Evolutionary conservation across 495 filamentous ascomycete genomes (phyloP).

Genomic region (Annulohypoxylon nitens): DNA sequence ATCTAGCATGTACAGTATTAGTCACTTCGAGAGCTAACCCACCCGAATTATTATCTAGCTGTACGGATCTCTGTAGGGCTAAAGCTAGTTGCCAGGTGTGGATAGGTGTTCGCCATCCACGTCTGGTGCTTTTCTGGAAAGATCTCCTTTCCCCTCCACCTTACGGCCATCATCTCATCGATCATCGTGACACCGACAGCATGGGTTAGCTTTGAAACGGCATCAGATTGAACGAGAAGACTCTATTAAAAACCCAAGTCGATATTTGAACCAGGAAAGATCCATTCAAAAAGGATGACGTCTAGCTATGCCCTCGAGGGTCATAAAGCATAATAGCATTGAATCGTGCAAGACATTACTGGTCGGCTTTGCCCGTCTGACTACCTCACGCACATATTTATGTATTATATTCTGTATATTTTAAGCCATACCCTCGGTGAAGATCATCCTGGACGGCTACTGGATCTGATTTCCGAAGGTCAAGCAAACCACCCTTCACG

Average conservation of each 20-base stretch:
- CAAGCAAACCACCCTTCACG: constrained; percentile 25
- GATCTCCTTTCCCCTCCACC: constrained; percentile 18
- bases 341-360: constrained; percentile 24
- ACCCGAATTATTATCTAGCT: constrained; percentile 4
- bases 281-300: constrained; percentile 19
- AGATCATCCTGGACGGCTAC: constrained; percentile 24
- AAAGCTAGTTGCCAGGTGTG: not conserved
- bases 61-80: constrained; percentile 22
- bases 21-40: constrained; percentile 3
- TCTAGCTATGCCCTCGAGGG: not conserved
- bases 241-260: constrained; percentile 6
- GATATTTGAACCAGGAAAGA: not conserved
- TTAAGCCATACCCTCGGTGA: constrained; percentile 42
- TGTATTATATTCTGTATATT: constrained; percentile 27
- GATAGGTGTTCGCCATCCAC: not conserved
- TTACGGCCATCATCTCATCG: constrained; percentile 29
- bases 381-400: not conserved
- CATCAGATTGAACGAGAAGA: constrained; percentile 10
- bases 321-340: constrained; percentile 30
- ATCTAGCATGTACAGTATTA: not conserved
- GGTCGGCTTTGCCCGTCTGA: constrained; percentile 46
- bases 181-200: constrained; percentile 34
- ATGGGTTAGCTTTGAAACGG: constrained; percentile 38
- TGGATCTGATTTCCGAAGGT: constrained; percentile 10
- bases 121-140: constrained; percentile 25